A percentile compares a stretch with the other conserved stretches of the same genome.
Evolutionary conservation across 2,329 filamentous ascomycete genomes (phyloP).

Genomic region (Colletotrichum nymphaeae): DNA sequence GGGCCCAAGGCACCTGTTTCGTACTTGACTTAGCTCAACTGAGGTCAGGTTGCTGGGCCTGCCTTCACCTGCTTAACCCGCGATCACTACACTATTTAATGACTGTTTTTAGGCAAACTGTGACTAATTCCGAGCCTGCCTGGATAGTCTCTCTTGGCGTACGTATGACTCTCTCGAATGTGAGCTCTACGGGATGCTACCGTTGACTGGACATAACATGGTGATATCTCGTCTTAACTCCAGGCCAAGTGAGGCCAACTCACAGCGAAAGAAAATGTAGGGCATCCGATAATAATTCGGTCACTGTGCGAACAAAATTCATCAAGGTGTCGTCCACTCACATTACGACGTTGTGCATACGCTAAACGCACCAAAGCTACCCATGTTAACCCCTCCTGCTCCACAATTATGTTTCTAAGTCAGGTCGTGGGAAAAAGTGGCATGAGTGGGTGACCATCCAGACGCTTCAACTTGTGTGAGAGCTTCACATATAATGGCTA

Average conservation of each 20-base stretch:
- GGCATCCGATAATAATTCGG: background rate
- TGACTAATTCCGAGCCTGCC: background rate
- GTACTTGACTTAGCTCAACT: background rate
- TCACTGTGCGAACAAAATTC: conserved; percentile 8
- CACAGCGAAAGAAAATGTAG: background rate
- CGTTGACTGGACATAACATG: background rate
- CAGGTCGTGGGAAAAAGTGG: background rate
- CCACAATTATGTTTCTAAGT: background rate
- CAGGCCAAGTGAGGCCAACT: background rate
- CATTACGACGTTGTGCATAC: background rate
- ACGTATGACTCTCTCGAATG: background rate
- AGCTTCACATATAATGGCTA: background rate
- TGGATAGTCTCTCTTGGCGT: background rate
- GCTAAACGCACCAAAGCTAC: conserved; percentile 3
- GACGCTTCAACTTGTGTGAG: background rate
- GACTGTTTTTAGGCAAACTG: background rate
- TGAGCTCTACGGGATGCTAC: background rate
- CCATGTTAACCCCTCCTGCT: background rate
- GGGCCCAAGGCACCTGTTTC: background rate
- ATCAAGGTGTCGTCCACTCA: background rate
- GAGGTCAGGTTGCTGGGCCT: too few species aligned
- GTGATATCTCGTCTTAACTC: background rate
- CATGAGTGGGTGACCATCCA: too few species aligned
- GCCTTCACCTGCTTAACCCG: background rate
- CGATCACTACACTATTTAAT: background rate